Conservation (phyloP, 129 eudicot species). For the Tagetes erecta region DNA sequence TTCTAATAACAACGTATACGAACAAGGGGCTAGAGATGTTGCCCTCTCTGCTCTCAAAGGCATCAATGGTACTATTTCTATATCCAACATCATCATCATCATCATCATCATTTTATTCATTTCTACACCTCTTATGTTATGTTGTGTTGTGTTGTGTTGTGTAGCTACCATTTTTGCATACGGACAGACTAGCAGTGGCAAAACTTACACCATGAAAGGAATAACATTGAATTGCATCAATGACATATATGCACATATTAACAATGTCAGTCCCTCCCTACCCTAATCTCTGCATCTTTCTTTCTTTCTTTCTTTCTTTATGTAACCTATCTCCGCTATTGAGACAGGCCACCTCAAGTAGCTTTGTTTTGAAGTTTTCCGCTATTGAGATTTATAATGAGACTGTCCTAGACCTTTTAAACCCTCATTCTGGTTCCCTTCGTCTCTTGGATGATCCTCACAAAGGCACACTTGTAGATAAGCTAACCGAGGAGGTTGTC, state of each 20-base stretch:
- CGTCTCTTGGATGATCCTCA: constrained; percentile 98
- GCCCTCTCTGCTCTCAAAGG: constrained; percentile 94
- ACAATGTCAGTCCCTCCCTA: constrained; percentile 37
- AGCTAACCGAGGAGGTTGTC: constrained; percentile 76
- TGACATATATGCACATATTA: constrained; percentile 83
- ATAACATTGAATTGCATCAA: constrained; percentile 70
- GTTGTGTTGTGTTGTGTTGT: not conserved
- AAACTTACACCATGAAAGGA: constrained; percentile 97
- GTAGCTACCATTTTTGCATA: constrained; percentile 97
- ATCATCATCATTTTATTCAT: too few relatives aligned
- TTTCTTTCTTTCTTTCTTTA: not conserved
- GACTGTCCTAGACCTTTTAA: constrained; percentile 82
- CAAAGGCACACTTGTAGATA: constrained; percentile 94
- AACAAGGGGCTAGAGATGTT: constrained; percentile 94
- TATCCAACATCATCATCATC: not conserved
- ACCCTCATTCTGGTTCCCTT: constrained; percentile 78
- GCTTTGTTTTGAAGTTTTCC: constrained; percentile 66
- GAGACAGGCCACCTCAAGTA: constrained; percentile 66
- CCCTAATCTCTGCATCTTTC: too few relatives aligned
- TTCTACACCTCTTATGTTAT: too few relatives aligned
- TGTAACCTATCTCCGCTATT: too few relatives aligned
- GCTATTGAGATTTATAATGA: constrained; percentile 95
- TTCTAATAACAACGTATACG: constrained; percentile 64
- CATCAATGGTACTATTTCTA: constrained; percentile 59
- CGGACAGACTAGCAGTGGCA: constrained; percentile 99